These are phyloP conservation scores for Lentinula sp. DNA, from an alignment of 768 basidiomycete genomes.

Conservation along the genomic window DNA sequence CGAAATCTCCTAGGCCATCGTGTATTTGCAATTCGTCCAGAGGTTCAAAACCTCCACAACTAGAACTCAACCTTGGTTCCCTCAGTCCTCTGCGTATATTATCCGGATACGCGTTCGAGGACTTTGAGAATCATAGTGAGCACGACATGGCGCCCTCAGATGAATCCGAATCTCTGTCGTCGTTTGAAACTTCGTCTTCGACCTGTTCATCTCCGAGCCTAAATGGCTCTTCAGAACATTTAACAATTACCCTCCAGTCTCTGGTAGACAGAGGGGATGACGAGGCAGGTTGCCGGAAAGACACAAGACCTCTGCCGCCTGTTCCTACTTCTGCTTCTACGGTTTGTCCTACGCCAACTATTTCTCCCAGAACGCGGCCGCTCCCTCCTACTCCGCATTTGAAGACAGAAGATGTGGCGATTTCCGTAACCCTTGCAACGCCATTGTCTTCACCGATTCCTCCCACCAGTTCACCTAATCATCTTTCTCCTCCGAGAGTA, in stretches of 20 bases:
- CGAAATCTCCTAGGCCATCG: neutral
- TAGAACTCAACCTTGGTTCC: neutral
- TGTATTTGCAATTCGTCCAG: neutral
- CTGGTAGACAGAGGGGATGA: neutral
- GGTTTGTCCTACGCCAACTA: neutral
- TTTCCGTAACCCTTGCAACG: neutral
- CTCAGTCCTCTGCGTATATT: neutral
- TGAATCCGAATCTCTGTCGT: neutral
- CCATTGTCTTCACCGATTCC: neutral
- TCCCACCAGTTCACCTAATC: neutral
- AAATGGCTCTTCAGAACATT: neutral
- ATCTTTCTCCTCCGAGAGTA: neutral
- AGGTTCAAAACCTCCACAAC: neutral
- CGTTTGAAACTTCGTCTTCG: neutral
- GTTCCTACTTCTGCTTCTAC: neutral
- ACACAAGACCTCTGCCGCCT: neutral
- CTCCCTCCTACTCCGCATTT: constrained; percentile 1
- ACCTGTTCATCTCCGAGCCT: neutral
- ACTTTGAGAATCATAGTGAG: neutral
- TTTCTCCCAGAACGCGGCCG: neutral
- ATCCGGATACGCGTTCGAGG: neutral
- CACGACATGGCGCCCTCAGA: neutral
- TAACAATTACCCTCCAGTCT: neutral
- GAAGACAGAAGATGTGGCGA: neutral
- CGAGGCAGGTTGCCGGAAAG: neutral